phyloP scores from a whole-genome alignment of 2,329 filamentous ascomycete species.

The Fusarium abutilonis region DNA sequence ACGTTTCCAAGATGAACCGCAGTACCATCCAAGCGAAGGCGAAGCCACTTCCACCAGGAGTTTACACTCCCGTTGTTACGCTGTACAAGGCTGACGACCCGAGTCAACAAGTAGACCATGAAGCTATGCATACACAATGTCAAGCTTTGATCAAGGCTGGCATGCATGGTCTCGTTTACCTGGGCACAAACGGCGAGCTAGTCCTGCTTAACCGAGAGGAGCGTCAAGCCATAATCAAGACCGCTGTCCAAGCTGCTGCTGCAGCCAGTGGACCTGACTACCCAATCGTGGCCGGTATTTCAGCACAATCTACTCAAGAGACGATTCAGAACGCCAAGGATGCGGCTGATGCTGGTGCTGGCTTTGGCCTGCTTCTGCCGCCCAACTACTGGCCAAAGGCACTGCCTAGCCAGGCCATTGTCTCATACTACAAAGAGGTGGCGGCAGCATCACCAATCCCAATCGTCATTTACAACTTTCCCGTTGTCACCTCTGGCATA shows the following conservation, averaged over 20 bases:
- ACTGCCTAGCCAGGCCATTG: conserved; percentile 60
- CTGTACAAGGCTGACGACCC: conserved; percentile 54
- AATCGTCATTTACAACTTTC: conserved; percentile 75
- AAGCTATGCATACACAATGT: conserved; percentile 57
- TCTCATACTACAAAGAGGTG: conserved; percentile 73
- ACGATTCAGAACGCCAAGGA: conserved; percentile 74
- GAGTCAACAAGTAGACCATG: conserved; percentile 55
- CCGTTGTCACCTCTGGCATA: conserved; percentile 70
- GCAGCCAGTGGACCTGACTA: conserved; percentile 50
- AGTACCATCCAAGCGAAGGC: conserved; percentile 50
- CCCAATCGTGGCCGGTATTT: conserved; percentile 58
- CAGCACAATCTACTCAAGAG: conserved; percentile 62
- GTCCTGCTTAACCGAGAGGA: conserved; percentile 54
- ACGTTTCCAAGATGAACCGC: conserved; percentile 39
- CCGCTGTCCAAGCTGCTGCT: conserved; percentile 51
- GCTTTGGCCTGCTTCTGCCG: conserved; percentile 78
- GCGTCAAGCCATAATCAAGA: conserved; percentile 54
- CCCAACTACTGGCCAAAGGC: conserved; percentile 75
- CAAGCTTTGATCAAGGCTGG: conserved; percentile 55
- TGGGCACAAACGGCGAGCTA: conserved; percentile 59
- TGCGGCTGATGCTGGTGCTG: conserved; percentile 73
- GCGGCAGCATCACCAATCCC: conserved; percentile 70
- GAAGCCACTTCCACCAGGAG: conserved; percentile 53
- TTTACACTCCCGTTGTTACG: conserved; percentile 60
- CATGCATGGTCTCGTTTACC: conserved; percentile 58